Base-by-base conservation (phyloP, 2,329 filamentous ascomycete genomes). In the Macrophomina pseudophaseolina region DNA sequence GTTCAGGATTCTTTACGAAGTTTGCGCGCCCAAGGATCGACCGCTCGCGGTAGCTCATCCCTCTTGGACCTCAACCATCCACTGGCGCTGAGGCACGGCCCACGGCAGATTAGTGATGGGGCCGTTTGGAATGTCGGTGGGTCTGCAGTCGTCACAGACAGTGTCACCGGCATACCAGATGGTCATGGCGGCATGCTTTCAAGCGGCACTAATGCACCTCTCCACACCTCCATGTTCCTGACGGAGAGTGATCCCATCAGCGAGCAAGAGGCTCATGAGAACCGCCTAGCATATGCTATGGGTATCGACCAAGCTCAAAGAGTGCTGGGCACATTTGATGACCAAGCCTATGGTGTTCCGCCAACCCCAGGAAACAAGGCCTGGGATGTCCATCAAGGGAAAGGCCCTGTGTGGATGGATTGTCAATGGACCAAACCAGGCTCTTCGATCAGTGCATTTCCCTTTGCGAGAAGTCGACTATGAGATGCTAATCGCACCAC, bases 111-210 rank as follows among this genome's bases (percentile, higher is more conserved):
- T 68, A 94, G 91, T 75, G 80, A 84, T 68, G 90, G 91, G 2
- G 85, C 89, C 9, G 84, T 94, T 18, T 97, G 92, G 92, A 87
- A 88, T 18, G 88, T 95, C 11, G 91, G 92, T 32, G 90, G 91
- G n/a, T 74, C 87, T 9, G 85, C 87, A 59, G 86, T 87, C n/a
- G 80, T 82, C 7, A 81, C 81, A 32, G 80, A 83, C 16, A 85
- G 85, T 12, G 80, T 83, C 18, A 70, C 77, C 58, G 80, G 78
- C 5, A 72, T 90, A 23, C 81, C 89, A 54, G 84, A 90, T 76
- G 90, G 90, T 1, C 84, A 85, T 67, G 89, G 89, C 32, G 85
- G 86, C 32, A 79, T 89, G 60, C 74, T 91, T n/a, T 87, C 86
- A 64, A 91, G 88, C 73, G 87, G 91, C 35, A 91, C 90, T 1